Base-by-base conservation (phyloP, 495 filamentous ascomycete species). In the Penicillium flavigenum region DNA sequence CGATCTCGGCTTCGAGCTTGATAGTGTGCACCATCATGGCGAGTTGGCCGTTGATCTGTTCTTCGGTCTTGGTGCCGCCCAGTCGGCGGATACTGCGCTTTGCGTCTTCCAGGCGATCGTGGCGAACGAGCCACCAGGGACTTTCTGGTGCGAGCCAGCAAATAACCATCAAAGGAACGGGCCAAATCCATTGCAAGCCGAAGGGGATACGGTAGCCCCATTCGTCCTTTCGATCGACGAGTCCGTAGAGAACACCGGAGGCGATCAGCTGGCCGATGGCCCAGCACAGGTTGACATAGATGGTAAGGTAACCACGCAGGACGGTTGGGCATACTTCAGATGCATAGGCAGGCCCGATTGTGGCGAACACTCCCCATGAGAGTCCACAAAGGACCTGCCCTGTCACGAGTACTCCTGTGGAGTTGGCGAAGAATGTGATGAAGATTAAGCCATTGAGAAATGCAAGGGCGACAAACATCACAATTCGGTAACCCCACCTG, bases 181-280 rank as follows among this genome's bases (percentile, higher is more conserved):
- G 83, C 82, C 84, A 88, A 46, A 87, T 77, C 86, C 86, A 88
- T 65, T 88, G 85, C 53, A 85, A 48, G 7, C 79, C 82, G 52
- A 85, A 87, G 2, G 82, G 80, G 49, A 83, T 83, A 11, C 79
- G 76, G 51, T 85, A 87, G 66, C 65, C 50, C 69, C 69, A 62
- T 61, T 73, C 17, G 74, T 76, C 26, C 2, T 53, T 9, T 24
- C 59, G 60, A n/a, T 54, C 54, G 27, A 77, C 60, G n/a, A 76
- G 72, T n/a, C 80, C 81, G 10, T 78, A 73, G 8, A 84, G 72
- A 4, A 85, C 77, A 5, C 78, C 79, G 11, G 81, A 78, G 0
- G 76, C 79, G 12, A 88, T 72, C 5, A 87, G 72, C 51, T 86
- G 83, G 3, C 85, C 86, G 7, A 87, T 86, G 39, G 84, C 83